Base-by-base conservation (phyloP, 805 yeast species). In the Cyberlindnera subsufficiens region DNA sequence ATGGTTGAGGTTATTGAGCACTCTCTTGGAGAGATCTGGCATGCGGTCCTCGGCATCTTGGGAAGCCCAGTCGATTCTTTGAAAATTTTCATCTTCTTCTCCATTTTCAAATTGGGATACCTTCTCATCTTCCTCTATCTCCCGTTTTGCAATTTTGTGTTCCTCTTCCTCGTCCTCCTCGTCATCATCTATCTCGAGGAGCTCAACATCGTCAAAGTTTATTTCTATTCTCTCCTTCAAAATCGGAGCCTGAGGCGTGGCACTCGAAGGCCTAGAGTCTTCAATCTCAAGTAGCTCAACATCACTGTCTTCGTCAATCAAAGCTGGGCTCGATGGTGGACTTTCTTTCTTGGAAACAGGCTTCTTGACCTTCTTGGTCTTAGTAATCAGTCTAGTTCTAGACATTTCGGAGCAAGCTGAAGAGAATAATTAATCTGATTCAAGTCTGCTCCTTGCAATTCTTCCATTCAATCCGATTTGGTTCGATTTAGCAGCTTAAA, bases 151-250 rank as follows among this genome's bases (percentile, higher is more conserved):
- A 29, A 43, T 33, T 14, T 50, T 53, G 33, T 51, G 8, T 11
- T 22, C 27, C 27, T 30, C 15, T 9, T 30, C 32, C 15, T 7
- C 17, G 22, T 34, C 54, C 13, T 53, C 49, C 22, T 45, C 49
- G 27, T 47, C 42, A 8, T 43, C 56, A 11, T 40, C 48, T 15
- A 49, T 38, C 4, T 53, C 45, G 19, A 40, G 40, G 45, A 31
- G 37, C 46, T 37, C 46, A 27, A 35, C 42, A 14, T 43, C 39
- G 5, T 43, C 46, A 16, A 43, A 43, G 19, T 39, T 32, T 5
- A 42, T 27, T 31, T 7, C 34, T 22, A 10, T 16, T 25, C 10
- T 27, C 32, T 30, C 17, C 40, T 32, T 37, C 30, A 36, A 13
- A 18, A 27, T 6, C 9, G 16, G 11, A 22, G 6, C 30, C 20